Percentiles rank a stretch among this genome's conserved stretches.
These are phyloP conservation scores for Sclerotinia nivalis DNA, from an alignment of 2,329 filamentous ascomycete genomes.

Conservation along the genomic window DNA sequence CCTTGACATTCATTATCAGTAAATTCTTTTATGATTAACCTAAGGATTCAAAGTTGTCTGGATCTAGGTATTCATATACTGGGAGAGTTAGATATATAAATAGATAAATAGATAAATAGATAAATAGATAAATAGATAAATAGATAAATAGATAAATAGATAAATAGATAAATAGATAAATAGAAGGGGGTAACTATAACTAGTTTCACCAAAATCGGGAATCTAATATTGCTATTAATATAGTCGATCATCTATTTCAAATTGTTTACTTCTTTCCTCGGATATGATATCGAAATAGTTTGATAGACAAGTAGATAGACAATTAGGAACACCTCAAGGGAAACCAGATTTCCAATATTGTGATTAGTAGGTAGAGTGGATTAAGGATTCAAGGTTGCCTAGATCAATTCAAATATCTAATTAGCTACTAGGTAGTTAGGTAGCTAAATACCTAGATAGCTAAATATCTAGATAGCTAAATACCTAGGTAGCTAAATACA, in stretches of 20 bases:
- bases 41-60: neutral
- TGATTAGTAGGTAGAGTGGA: neutral
- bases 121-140: neutral
- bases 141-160: neutral
- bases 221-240: neutral
- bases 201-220: neutral
- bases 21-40: neutral
- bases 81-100: neutral
- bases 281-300: neutral
- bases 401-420: neutral
- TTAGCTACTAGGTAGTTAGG: neutral
- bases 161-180: neutral
- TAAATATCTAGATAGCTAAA: neutral
- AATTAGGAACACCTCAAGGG: neutral
- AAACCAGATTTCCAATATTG: neutral
- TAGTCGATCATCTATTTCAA: neutral
- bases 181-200: neutral
- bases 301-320: neutral
- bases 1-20: neutral
- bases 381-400: neutral
- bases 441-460: neutral
- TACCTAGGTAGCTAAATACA: too few species aligned
- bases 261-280: neutral
- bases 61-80: neutral
- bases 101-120: neutral